phyloP scores from a whole-genome alignment of 2,329 filamentous ascomycete species.

The Iodosphaeria phyllophila region DNA sequence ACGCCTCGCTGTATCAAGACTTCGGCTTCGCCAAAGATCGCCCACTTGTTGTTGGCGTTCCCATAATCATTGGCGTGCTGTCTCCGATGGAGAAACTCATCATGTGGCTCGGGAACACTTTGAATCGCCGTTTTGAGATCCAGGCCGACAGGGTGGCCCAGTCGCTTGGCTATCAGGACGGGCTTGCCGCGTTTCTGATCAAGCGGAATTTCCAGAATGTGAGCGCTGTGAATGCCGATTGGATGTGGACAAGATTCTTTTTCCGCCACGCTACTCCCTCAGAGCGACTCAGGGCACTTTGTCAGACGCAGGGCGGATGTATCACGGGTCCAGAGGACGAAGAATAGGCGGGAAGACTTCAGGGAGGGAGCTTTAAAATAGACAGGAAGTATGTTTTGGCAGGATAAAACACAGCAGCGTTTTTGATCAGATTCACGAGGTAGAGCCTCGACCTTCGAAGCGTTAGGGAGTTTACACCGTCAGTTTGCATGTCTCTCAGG shows the following conservation, averaged over 20 bases:
- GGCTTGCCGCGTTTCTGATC: slow-evolving; percentile 76
- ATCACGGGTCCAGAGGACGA: slow-evolving; percentile 24
- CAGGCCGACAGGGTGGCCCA: slow-evolving; percentile 85
- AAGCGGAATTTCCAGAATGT: slow-evolving; percentile 98
- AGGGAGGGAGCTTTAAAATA: slow-evolving; percentile 50
- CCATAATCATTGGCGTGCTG: slow-evolving; percentile 93
- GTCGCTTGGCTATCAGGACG: slow-evolving; percentile 62
- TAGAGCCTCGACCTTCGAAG: no score
- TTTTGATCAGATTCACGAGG: no score
- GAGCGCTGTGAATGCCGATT: slow-evolving; percentile 96
- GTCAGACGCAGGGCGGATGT: slow-evolving; percentile 57
- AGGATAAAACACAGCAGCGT: no score
- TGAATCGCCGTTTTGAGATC: slow-evolving; percentile 90
- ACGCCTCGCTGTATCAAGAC: slow-evolving; percentile 70
- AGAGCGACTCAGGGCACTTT: slow-evolving; percentile 77
- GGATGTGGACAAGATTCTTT: slow-evolving; percentile 96
- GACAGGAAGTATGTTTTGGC: no score
- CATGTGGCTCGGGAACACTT: slow-evolving; percentile 88
- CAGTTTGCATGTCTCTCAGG: no score
- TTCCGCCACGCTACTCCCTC: slow-evolving; percentile 95
- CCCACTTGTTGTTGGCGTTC: slow-evolving; percentile 92
- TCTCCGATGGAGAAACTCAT: slow-evolving; percentile 87
- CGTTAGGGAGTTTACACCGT: no score
- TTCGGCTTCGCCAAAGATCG: slow-evolving; percentile 75
- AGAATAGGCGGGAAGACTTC: slow-evolving; percentile 36